Percentiles rank a stretch among this genome's conserved stretches.
phyloP scores from a whole-genome alignment of 140 eudicot species.

The Stevia rebaudiana region DNA sequence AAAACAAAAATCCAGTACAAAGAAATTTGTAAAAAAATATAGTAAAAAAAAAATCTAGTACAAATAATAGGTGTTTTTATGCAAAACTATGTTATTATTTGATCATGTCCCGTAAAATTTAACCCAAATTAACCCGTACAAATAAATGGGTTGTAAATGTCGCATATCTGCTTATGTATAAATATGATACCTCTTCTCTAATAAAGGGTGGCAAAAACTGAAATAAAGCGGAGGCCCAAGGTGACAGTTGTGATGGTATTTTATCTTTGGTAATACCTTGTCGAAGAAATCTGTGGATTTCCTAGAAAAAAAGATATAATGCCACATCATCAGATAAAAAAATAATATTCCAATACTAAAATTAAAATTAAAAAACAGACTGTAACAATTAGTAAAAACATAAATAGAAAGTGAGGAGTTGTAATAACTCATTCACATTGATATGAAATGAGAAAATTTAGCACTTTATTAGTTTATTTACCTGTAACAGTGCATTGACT shows the following conservation, averaged over 20 bases:
- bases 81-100: no score
- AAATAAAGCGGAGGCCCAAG: constrained; percentile 97
- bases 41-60: no score
- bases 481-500: constrained; percentile 86
- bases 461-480: constrained; percentile 16
- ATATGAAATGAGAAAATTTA: neutral
- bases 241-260: constrained; percentile 87
- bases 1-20: no score
- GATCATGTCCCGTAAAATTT: no score
- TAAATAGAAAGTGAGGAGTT: neutral
- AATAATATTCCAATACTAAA: neutral
- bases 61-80: no score
- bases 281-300: constrained; percentile 70
- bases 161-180: neutral
- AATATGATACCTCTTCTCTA: constrained; percentile 55
- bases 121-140: neutral
- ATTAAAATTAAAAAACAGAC: constrained; percentile 2
- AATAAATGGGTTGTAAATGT: neutral
- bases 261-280: constrained; percentile 68
- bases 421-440: neutral
- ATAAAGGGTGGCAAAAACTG: constrained; percentile 84
- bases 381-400: neutral
- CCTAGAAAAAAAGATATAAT: constrained; percentile 39
- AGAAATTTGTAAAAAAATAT: no score
- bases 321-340: constrained; percentile 5